Evolutionary conservation across 2,329 filamentous ascomycete species (phyloP).

Genomic region (Fusarium bactridioides): DNA sequence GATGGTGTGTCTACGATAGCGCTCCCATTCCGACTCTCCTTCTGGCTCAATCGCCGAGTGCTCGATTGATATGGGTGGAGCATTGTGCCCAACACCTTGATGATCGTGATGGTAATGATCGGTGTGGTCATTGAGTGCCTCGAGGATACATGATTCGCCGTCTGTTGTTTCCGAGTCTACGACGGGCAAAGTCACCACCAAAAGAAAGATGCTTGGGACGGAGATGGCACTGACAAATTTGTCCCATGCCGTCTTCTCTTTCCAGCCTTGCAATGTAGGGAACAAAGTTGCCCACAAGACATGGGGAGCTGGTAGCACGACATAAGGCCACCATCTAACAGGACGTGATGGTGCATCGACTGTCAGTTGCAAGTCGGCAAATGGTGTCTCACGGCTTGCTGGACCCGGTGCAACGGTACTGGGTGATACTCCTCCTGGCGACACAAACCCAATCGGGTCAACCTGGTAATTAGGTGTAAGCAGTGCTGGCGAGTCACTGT

Average conservation of each 20-base stretch:
- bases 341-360: slow-evolving; percentile 52
- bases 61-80: slow-evolving; percentile 49
- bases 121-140: slow-evolving; percentile 43
- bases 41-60: slow-evolving; percentile 51
- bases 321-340: slow-evolving; percentile 84
- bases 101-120: slow-evolving; percentile 28
- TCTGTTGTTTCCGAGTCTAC: slow-evolving; percentile 75
- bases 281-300: slow-evolving; percentile 79
- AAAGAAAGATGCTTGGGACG: slow-evolving; percentile 86
- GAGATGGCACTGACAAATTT: slow-evolving; percentile 82
- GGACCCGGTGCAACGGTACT: slow-evolving; percentile 54
- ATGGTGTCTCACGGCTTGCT: slow-evolving; percentile 56
- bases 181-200: slow-evolving; percentile 90
- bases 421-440: slow-evolving; percentile 48
- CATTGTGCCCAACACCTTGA: slow-evolving; percentile 45
- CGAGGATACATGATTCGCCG: slow-evolving; percentile 38
- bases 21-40: slow-evolving; percentile 66
- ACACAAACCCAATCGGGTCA: slow-evolving; percentile 63
- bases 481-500: slow-evolving; percentile 64
- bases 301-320: slow-evolving; percentile 74
- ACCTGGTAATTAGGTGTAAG: slow-evolving; percentile 52
- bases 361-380: slow-evolving; percentile 53
- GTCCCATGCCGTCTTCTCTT: slow-evolving; percentile 83
- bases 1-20: slow-evolving; percentile 60
- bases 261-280: slow-evolving; percentile 85